A percentile compares a stretch with the other conserved stretches of the same genome.
phyloP scores from a whole-genome alignment of 805 yeast genomes.

The Metschnikowia anglica region DNA sequence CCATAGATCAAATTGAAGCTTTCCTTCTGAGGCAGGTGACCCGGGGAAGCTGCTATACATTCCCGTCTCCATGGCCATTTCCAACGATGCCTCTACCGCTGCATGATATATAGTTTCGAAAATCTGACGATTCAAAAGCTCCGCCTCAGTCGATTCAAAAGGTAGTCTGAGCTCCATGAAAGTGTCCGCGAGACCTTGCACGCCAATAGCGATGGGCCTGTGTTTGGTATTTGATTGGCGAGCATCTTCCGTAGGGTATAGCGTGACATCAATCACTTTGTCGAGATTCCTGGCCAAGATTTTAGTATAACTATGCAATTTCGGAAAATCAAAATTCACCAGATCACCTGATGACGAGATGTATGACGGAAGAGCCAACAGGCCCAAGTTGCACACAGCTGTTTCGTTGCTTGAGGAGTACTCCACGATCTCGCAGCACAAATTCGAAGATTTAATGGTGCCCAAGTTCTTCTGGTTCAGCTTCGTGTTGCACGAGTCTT shows the following conservation, averaged over 20 bases:
- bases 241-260: slow-evolving; percentile 82
- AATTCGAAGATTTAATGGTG: slow-evolving; percentile 85
- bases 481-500: slow-evolving; percentile 85
- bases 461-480: slow-evolving; percentile 93
- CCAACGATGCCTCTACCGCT: slow-evolving; percentile 82
- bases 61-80: slow-evolving; percentile 70
- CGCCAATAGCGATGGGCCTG: slow-evolving; percentile 96
- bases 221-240: slow-evolving; percentile 72
- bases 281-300: slow-evolving; percentile 77
- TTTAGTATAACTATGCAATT: slow-evolving; percentile 74
- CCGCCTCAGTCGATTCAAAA: slow-evolving; percentile 81
- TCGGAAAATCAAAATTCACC: slow-evolving; percentile 64
- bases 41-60: slow-evolving; percentile 72
- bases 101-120: slow-evolving; percentile 97
- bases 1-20: slow-evolving; percentile 89
- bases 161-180: slow-evolving; percentile 80
- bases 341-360: slow-evolving; percentile 41
- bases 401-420: slow-evolving; percentile 90
- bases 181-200: slow-evolving; percentile 94
- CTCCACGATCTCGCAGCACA: slow-evolving; percentile 93
- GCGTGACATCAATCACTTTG: slow-evolving; percentile 78
- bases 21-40: slow-evolving; percentile 87
- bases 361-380: slow-evolving; percentile 83
- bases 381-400: slow-evolving; percentile 94
- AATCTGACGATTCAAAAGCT: slow-evolving; percentile 72